Base-by-base conservation (phyloP, 2,329 filamentous ascomycete genomes). In the Sporothrix brasiliensis region DNA sequence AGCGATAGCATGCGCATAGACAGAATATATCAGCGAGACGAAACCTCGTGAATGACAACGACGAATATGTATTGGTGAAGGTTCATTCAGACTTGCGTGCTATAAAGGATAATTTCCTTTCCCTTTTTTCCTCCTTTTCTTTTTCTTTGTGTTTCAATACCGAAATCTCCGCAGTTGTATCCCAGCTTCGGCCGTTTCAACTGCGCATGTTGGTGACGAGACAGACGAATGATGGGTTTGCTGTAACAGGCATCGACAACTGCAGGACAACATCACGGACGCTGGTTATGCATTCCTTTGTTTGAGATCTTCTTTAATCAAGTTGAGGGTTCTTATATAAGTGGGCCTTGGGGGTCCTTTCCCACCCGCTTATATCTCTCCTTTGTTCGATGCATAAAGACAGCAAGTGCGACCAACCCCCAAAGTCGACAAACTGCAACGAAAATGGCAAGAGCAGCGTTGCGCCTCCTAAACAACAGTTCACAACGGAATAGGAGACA, bases 1-100 rank as follows among this genome's bases (percentile, higher is more conserved):
- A 66, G 61, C 61, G 61, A 66, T 21, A 66, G 61, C 61, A 50
- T 66, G 47, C 44, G 47, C 21, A 52, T 66, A 66, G 61, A 34
- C 27, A 52, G 19, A 66, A 52, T 52, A 34, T 47, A 52, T 30
- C 56, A 44, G 56, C 56, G n/a, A 21, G 19, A 61, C n/a, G n/a
- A 44, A 44, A 19, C 14, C 11, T 10, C 3, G 11, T n/a, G 21
- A 10, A n/a, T 49, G 44, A 49, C 5, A 16, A 16, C 16, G 5
- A 5, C 2, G 19, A n/a, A 50, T 7, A 19, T 0, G 4, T 50
- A 19, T n/a, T 50, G 16, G 3, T n/a, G 44, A 14, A 14, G 10
- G 16, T 49, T 19, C 19, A 16, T 50, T 5, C 47, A 41, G 24
- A 34, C 11, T 39, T 60, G 2, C 24, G 19, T 34, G 7, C 53